Evolutionary conservation across 176 grass and related monocot species (phyloP).

Genomic region (Zea luxurians): DNA sequence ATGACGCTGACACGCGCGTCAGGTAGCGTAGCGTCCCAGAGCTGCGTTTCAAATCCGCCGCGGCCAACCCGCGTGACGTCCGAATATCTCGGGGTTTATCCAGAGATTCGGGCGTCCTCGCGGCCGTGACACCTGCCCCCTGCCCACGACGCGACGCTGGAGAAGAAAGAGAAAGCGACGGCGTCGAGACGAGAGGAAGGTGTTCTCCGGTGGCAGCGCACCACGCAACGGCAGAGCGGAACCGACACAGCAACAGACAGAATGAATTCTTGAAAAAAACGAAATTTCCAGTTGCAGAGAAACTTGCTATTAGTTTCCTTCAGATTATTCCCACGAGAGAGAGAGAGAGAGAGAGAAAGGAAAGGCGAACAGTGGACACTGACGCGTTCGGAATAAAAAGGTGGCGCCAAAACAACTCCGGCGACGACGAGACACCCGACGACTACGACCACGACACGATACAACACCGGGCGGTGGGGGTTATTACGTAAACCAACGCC

Average conservation of each 20-base stretch:
- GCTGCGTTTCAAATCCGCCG: conserved; percentile 18
- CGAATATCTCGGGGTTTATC: conserved; percentile 23
- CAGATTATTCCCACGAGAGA: conserved; percentile 40
- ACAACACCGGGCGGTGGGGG: conserved; percentile 54
- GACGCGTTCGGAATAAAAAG: conserved; percentile 51
- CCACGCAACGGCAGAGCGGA: too few species aligned
- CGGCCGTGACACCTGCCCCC: not conserved
- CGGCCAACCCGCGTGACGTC: not conserved
- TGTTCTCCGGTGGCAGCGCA: too few species aligned
- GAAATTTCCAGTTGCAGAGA: not conserved
- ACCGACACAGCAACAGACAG: not conserved
- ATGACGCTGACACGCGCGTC: not conserved
- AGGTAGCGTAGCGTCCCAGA: not conserved
- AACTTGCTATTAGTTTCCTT: conserved; percentile 31
- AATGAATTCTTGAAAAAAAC: not conserved
- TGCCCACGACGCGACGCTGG: not conserved
- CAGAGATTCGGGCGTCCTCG: conserved; percentile 1
- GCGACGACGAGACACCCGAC: conserved; percentile 46
- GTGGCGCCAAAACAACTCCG: conserved; percentile 53
- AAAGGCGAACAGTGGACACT: conserved; percentile 50
- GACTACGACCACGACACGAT: conserved; percentile 55
- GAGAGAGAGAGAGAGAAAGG: not conserved
- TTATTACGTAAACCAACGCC: conserved; percentile 8
- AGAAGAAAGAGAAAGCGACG: not conserved
- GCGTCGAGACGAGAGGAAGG: too few species aligned